phyloP scores from a whole-genome alignment of 2,329 filamentous ascomycete species.

The Cladophialophora bantiana region DNA sequence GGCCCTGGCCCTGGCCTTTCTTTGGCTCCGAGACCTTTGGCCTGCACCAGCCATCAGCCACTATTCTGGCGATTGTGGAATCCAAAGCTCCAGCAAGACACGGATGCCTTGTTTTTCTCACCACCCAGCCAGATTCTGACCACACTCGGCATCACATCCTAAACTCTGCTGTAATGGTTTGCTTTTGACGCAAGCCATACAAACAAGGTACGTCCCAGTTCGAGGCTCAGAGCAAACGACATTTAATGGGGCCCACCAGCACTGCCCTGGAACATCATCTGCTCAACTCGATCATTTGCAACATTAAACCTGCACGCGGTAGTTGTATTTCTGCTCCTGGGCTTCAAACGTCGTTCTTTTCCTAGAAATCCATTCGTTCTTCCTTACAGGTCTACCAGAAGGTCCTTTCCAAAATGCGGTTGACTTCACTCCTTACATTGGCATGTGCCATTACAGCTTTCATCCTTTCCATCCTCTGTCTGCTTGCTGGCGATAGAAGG shows the following conservation, averaged over 20 bases:
- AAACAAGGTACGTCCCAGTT: not conserved
- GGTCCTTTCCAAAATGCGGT: slow-evolving; percentile 49
- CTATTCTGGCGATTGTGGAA: slow-evolving; percentile 7
- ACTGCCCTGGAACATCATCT: not conserved
- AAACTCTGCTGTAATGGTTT: slow-evolving; percentile 16
- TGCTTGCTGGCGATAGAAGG: slow-evolving; percentile 66
- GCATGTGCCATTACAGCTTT: slow-evolving; percentile 61
- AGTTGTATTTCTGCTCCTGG: not conserved
- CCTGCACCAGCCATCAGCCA: not conserved
- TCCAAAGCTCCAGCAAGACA: slow-evolving; percentile 6
- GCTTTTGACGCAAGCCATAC: slow-evolving; percentile 29
- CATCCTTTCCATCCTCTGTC: slow-evolving; percentile 64
- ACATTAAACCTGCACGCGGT: not conserved
- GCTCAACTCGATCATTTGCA: not conserved
- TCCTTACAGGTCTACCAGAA: not conserved
- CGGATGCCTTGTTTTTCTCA: slow-evolving; percentile 9
- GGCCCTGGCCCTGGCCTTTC: not conserved
- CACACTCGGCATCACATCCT: slow-evolving; percentile 8
- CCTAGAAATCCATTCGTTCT: slow-evolving; percentile 16
- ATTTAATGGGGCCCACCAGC: slow-evolving; percentile 15
- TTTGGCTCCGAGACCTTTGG: slow-evolving; percentile 1
- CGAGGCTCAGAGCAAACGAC: slow-evolving; percentile 15
- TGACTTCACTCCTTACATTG: slow-evolving; percentile 58
- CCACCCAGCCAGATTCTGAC: slow-evolving; percentile 22
- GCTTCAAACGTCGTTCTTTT: slow-evolving; percentile 2